These are phyloP conservation scores for Ceratocystis albifundus DNA, from an alignment of 2,329 filamentous ascomycete species.

Conservation along the genomic window DNA sequence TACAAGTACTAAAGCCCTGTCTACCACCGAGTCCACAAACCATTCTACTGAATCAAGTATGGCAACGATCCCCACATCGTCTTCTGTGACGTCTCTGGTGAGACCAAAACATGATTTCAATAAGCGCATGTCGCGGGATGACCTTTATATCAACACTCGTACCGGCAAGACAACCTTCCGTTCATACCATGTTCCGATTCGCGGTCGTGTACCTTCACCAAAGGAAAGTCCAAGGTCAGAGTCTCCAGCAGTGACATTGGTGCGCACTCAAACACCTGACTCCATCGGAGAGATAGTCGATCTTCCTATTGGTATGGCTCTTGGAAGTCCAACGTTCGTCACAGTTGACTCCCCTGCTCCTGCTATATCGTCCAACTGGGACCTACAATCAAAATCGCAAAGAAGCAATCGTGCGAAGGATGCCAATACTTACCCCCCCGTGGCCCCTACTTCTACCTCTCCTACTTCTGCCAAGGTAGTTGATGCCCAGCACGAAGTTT, in stretches of 20 bases:
- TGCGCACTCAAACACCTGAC: slow-evolving; percentile 36
- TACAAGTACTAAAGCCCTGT: neutral
- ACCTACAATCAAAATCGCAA: neutral
- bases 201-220: slow-evolving; percentile 35
- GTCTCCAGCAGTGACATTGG: slow-evolving; percentile 29
- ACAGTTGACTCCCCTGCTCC: neutral
- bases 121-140: slow-evolving; percentile 38
- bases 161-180: slow-evolving; percentile 30
- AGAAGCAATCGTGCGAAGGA: neutral
- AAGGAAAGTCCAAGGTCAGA: slow-evolving; percentile 33
- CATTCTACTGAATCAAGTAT: slow-evolving; percentile 16
- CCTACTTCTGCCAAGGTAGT: neutral
- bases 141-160: slow-evolving; percentile 31
- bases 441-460: neutral
- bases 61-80: slow-evolving; percentile 18
- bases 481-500: slow-evolving; percentile 12
- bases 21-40: neutral
- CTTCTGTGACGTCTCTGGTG: slow-evolving; percentile 18
- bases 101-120: slow-evolving; percentile 17
- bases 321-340: slow-evolving; percentile 50
- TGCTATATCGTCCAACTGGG: neutral
- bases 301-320: slow-evolving; percentile 56
- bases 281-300: slow-evolving; percentile 31
- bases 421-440: neutral
- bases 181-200: slow-evolving; percentile 34